Evolutionary conservation across 2,329 filamentous ascomycete species (phyloP), one percentile per base, ranked within the genome.

Genomic region (Xylariaceae sp.): DNA sequence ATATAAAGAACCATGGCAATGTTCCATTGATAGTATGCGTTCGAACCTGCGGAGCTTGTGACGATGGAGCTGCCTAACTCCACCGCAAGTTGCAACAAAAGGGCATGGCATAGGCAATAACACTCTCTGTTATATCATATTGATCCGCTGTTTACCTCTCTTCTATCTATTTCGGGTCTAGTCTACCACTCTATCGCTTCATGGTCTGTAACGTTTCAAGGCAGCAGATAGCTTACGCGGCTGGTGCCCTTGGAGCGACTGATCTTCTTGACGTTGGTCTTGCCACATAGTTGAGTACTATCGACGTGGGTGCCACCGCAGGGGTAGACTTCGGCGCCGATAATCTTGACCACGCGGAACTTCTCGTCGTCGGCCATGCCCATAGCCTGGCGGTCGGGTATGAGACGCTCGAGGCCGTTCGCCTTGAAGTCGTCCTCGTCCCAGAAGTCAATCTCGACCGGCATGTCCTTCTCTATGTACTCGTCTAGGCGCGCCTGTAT

Each of bases 281-380:
- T 70, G 1, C 81, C 78, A 51, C 74, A 78, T 43, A 70, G 50
- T 41, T 71, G 67, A 14, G 79, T 82, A 13, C 63, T 71, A 19
- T 72, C 65, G 3, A 87, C 82, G 65, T 88, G 84, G 17, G 83
- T 88, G 0, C 83, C 83, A 6, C 83, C 84, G 58, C 84, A 88
- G 1, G 83, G 82, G 64, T 88, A 87, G 17, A 73, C 73, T 50
- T 82, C 84, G 0, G 75, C 73, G 0, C 81, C 82, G 0, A 77
- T 73, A 43, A 88, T 84, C 42, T 76, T 73, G 16, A 87, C 82
- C 0, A 86, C 79, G 7, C 83, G 67, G 21, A 81, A 76, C 55
- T 74, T 78, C 49, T 73, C 73, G 16, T 71, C 74, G 23, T 48
- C 51, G 28, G 47, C 50, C 55, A 60, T 59, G 16, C 59, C 59